A percentile compares a stretch with the other conserved stretches of the same genome.
Conservation (phyloP, 805 yeast genomes). For the Ogataea zsoltii region DNA sequence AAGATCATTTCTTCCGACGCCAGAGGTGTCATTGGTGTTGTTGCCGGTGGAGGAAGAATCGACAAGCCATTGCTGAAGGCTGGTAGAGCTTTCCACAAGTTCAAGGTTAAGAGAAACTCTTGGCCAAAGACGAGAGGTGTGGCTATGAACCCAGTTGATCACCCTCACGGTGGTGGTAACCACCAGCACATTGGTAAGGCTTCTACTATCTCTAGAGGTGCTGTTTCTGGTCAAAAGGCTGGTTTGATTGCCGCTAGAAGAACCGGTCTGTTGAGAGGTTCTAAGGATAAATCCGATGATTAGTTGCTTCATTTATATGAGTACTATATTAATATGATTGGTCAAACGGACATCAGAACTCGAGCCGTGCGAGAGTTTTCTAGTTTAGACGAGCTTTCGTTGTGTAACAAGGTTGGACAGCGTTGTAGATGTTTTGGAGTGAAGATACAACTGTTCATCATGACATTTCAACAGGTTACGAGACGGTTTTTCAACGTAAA, state of each 20-base stretch:
- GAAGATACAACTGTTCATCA: too few species aligned
- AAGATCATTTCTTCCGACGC: conserved; percentile 93
- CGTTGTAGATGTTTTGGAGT: too few species aligned
- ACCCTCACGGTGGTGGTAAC: conserved; percentile 99
- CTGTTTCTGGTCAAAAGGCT: conserved; percentile 99
- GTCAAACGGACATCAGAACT: not conserved
- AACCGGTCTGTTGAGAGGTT: conserved; percentile 99
- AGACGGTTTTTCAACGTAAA: too few species aligned
- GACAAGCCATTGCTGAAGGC: conserved; percentile 99
- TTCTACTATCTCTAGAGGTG: conserved; percentile 98
- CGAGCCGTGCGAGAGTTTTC: not conserved
- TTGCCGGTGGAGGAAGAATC: conserved; percentile 99
- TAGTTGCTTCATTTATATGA: conserved; percentile 19
- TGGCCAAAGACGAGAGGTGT: conserved; percentile 99
- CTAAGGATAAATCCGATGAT: conserved; percentile 62
- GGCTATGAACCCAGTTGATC: conserved; percentile 99
- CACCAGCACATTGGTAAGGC: conserved; percentile 99
- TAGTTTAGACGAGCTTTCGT: too few species aligned
- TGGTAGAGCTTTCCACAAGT: conserved; percentile 99
- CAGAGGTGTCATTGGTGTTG: conserved; percentile 99
- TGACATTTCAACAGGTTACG: too few species aligned
- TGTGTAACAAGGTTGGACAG: too few species aligned
- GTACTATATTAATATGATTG: conserved; percentile 7
- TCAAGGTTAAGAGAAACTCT: conserved; percentile 98
- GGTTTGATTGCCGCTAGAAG: conserved; percentile 99